Evolutionary conservation across 805 yeast species (phyloP), one percentile per base, ranked within the genome.

Genomic region (Ogataea parapolymorpha): DNA sequence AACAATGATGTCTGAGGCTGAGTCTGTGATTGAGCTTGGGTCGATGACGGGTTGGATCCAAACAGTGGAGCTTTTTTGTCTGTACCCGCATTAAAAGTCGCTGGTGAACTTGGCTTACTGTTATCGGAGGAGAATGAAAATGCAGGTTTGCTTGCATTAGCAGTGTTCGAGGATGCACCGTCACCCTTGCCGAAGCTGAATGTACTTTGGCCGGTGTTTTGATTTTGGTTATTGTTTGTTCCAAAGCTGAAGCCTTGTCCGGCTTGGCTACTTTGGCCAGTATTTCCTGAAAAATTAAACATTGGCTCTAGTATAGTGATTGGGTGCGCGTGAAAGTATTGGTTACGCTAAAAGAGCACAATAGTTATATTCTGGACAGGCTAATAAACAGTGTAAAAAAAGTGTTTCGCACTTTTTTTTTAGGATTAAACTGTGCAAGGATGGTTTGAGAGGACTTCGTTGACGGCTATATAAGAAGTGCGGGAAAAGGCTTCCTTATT

Each of bases 1-100:
- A 56, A 53, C 12, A 51, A 33, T n/a, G 53, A 42, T 8, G 56
- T 22, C 25, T 37, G 29, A 6, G 39, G 11, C 13, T 32, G 35
- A 16, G 34, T 15, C 10, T 23, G 22, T 5, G 26, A 11, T 9
- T 32, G 25, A 14, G 35, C 27, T 14, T 26, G 17, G 12, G 35
- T n/a, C 10, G 26, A n/a, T n/a, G 26, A 13, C 5, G 13, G 12
- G 26, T 26, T 33, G 5, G 41, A 31, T 11, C 22, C 25, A 22
- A 31, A 35, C 6, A 41, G 30, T 3, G 38, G 29, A 10, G 37
- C 34, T 14, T 41, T 36, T 20, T 26, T 38, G 6, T 32, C 32
- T 12, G 32, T 27, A 16, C 20, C 22, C 9, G 37, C 11, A 14
- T 6, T 23, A 5, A 37, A 13, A 11, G 27, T 5, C 18, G 32